phyloP scores from a whole-genome alignment of 2,329 filamentous ascomycete genomes.

The Ophiostoma novo-ulmi region DNA sequence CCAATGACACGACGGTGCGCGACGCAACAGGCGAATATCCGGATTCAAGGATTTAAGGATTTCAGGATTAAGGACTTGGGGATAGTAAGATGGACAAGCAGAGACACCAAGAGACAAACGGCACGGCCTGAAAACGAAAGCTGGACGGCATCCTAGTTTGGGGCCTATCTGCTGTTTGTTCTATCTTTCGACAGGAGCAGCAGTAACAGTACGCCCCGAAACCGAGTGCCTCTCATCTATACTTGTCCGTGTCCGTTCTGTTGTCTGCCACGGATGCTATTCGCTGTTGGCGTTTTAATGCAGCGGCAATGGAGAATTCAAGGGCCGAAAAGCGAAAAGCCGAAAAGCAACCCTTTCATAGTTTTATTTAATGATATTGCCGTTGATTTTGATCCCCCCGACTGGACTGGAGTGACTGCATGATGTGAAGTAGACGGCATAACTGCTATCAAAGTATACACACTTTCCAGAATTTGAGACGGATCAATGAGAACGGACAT shows the following conservation, averaged over 20 bases:
- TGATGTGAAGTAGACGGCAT: too few relatives aligned
- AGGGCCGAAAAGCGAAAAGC: neutral
- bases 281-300: neutral
- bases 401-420: too few relatives aligned
- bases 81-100: neutral
- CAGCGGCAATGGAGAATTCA: neutral
- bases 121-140: too few relatives aligned
- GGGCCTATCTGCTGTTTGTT: too few relatives aligned
- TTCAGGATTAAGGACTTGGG: too few relatives aligned
- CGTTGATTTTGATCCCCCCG: neutral
- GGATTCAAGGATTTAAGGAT: neutral
- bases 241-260: neutral
- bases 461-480: too few relatives aligned
- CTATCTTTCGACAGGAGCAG: too few relatives aligned
- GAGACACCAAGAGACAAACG: neutral
- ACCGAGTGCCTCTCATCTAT: neutral
- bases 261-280: neutral
- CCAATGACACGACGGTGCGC: neutral
- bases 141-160: too few relatives aligned
- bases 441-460: too few relatives aligned
- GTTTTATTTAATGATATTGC: slow-evolving; percentile 10
- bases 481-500: too few relatives aligned
- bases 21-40: neutral
- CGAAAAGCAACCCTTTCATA: neutral
- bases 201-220: too few relatives aligned